Evolutionary conservation across 768 basidiomycete species (phyloP), one percentile per base, ranked within the genome.

Genomic region (Cubamyces lactineus): DNA sequence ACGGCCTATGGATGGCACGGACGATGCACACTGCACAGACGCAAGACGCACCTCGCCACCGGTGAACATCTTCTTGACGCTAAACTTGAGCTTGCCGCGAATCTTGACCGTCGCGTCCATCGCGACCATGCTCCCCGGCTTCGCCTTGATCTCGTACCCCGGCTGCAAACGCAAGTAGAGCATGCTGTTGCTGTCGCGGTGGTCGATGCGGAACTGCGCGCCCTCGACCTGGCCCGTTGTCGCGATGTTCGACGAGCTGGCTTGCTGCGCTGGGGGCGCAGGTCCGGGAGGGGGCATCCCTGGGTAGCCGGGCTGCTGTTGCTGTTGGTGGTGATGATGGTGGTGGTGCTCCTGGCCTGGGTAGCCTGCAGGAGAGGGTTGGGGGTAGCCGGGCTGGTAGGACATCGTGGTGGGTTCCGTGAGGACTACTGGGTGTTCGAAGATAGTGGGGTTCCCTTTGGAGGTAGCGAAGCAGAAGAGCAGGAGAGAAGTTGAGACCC

Each of bases 111-210:
- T 58, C 50, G 67, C 63, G 42, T 70, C 72, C 74, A 76, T 75
- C 24, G 72, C 69, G 57, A 75, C 73, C 73, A 76, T 74, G 17
- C 70, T 65, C 7, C 74, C 74, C 11, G 75, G 72, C 62, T 72
- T 74, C 23, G 65, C 70, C 62, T 74, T 73, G 59, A 75, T 40
- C 61, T 69, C 62, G 59, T 67, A 68, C 21, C 69, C 70, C 1
- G 69, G 72, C 57, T 71, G 70, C 45, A 75, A 64, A 26, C 66
- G 64, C 26, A 72, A 38, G 46, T 68, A 68, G 34, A 76, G 68
- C 50, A 76, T 51, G 53, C 69, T 72, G 69, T 75, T 75, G 64
- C 66, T 71, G 66, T 76, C 74, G 1, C 75, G 66, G 63, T 76
- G 69, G 56, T 70, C 68, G 59, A 76, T 72, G 17, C 60, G 61